Base-by-base conservation (phyloP, 345 rosid species). In the Corchorus olitorius region DNA sequence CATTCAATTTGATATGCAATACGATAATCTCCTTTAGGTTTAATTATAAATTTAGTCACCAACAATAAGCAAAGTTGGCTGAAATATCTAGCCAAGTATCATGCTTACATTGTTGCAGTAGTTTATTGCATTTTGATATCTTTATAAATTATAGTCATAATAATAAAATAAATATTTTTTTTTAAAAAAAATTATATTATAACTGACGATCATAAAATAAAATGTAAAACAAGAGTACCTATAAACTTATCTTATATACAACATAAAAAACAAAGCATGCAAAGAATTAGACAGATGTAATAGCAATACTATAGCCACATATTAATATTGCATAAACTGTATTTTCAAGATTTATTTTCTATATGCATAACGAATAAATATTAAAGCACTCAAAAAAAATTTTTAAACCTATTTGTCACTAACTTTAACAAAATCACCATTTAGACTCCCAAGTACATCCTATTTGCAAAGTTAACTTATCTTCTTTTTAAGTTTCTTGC, bases 61-160 rank as follows among this genome's bases (percentile, higher is more conserved):
- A 41, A 11, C 34, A 43, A 65, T 9, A n/a, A 19, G 53, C 11
- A 43, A 7, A 4, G 22, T 35, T 63, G 22, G 67, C 46, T 63
- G 67, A 65, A 43, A 65, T 65, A n/a, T 65, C 22, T n/a, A 41
- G 19, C 70, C 53, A 43, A 65, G 19, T 19, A 65, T 43, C 10
- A 43, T 2, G 35, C 52, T 11, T 43, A 64, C 17, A 27, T 65
- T 19, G 43, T 43, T 5, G 53, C 43, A 41, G 19, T n/a, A 37
- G 43, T 9, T 65, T 13, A 45, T 43, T 65, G 22, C 13, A 10
- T 45, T 65, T 65, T 43, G 48, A 43, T 10, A 41, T 6, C 50
- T 41, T 65, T 65, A 43, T 9, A 65, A 5, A 65, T 41, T 65
- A 43, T 65, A 65, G n/a, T 5, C 9, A n/a, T 41, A 45, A 65